phyloP scores from a whole-genome alignment of 2,329 filamentous ascomycete genomes.

The Pestalotiopsis sp. region DNA sequence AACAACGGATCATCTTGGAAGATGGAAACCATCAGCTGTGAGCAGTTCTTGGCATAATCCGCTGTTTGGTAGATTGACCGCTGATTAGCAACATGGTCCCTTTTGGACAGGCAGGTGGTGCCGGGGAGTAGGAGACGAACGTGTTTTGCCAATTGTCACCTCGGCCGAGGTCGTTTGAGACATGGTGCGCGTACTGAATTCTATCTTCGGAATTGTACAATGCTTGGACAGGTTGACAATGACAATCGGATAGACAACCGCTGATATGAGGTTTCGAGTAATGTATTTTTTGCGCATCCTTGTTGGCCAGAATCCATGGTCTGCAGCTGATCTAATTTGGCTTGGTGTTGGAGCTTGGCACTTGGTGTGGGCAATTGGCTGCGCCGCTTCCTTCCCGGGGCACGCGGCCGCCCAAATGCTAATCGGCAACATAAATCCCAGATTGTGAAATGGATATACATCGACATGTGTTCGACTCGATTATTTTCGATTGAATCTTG shows the following conservation, averaged over 20 bases:
- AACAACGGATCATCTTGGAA: slow-evolving; percentile 1
- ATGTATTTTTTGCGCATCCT: no score
- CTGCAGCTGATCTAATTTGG: background rate
- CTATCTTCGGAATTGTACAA: background rate
- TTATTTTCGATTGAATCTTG: background rate
- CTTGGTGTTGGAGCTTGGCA: background rate
- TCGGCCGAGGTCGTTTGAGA: background rate
- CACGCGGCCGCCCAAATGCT: background rate
- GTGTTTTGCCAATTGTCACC: background rate
- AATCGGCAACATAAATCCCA: background rate
- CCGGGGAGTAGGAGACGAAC: background rate
- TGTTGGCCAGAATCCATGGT: background rate
- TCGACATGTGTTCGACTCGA: background rate
- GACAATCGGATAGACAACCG: no score
- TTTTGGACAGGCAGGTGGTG: background rate
- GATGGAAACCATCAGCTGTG: background rate
- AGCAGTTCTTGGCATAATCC: background rate
- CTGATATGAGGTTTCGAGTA: no score
- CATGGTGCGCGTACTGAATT: background rate
- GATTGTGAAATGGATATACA: background rate
- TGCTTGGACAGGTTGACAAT: background rate
- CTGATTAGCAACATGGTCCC: background rate
- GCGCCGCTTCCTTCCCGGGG: background rate
- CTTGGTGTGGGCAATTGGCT: background rate
- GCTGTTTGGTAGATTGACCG: background rate